Conservation (phyloP, 139 green algal species). For the Volvox africanus region DNA sequence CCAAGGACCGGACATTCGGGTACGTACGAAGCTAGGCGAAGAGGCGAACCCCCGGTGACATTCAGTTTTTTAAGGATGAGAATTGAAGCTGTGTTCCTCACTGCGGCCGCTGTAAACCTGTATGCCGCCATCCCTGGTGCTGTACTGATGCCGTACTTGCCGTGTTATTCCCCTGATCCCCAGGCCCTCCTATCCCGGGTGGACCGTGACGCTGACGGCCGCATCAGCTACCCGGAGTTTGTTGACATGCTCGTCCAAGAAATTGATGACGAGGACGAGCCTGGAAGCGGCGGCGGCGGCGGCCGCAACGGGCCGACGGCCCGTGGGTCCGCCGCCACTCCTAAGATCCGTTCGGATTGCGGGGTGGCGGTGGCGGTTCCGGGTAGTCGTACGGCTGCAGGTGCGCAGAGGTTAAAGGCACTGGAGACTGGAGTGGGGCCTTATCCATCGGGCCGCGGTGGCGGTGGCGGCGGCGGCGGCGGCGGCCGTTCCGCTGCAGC, state of each 20-base stretch:
- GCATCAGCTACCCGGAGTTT: slow-evolving; percentile 56
- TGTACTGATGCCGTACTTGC: too few relatives aligned
- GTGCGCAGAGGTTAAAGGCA: background rate
- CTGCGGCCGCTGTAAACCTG: too few relatives aligned
- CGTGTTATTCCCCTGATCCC: background rate
- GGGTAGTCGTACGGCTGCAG: background rate
- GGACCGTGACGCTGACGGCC: slow-evolving; percentile 49
- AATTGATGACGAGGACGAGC: slow-evolving; percentile 16
- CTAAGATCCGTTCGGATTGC: too few relatives aligned
- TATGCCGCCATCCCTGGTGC: too few relatives aligned
- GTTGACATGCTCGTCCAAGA: slow-evolving; percentile 47
- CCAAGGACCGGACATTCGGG: slow-evolving; percentile 31
- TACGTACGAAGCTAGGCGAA: background rate
- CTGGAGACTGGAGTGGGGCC: background rate
- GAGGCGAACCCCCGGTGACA: too few relatives aligned
- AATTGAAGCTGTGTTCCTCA: too few relatives aligned
- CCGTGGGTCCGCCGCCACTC: too few relatives aligned
- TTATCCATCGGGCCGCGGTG: background rate
- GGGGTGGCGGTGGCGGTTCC: background rate
- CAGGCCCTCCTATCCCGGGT: slow-evolving; percentile 44
- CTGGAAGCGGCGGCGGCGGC: background rate
- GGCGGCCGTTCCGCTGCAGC: background rate
- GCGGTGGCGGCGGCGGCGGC: background rate
- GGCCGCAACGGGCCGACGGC: background rate
- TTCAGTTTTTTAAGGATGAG: too few relatives aligned